These are phyloP conservation scores for Sorghum bicolor DNA, from an alignment of 176 grass and related monocot species.

Conservation along the genomic window DNA sequence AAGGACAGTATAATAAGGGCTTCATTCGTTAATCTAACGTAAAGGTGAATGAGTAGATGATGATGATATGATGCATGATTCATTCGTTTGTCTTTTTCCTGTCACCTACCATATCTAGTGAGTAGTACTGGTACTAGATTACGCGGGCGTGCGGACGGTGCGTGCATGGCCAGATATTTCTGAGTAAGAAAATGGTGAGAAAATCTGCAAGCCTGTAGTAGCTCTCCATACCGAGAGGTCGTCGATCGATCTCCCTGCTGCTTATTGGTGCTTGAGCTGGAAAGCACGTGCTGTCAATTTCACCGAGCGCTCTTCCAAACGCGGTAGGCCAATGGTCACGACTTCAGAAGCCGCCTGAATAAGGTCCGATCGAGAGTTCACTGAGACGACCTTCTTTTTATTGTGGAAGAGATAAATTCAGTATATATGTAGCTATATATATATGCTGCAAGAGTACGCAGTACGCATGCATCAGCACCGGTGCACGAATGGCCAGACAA, in stretches of 20 bases:
- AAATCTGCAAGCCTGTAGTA: background rate
- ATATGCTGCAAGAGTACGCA: too few species aligned
- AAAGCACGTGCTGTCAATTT: background rate
- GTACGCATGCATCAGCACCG: background rate
- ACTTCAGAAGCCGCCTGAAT: background rate
- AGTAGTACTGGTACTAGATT: constrained; percentile 11
- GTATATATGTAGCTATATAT: too few species aligned
- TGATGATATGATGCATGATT: background rate
- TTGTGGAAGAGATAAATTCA: background rate
- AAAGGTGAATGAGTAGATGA: constrained; percentile 8
- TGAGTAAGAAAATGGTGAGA: background rate
- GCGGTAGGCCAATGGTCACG: background rate
- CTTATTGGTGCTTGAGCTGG: background rate
- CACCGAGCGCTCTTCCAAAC: background rate
- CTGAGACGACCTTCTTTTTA: background rate
- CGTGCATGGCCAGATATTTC: constrained; percentile 29
- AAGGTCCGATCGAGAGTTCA: background rate
- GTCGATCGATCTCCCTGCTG: background rate
- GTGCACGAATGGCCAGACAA: background rate
- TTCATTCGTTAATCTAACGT: background rate
- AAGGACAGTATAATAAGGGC: constrained; percentile 21
- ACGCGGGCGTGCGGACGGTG: background rate
- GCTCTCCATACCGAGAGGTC: background rate
- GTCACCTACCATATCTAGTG: constrained; percentile 29
- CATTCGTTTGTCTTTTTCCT: constrained; percentile 26